These are phyloP conservation scores for Colletotrichum aenigma DNA, from an alignment of 2,329 filamentous ascomycete genomes.

Conservation along the genomic window DNA sequence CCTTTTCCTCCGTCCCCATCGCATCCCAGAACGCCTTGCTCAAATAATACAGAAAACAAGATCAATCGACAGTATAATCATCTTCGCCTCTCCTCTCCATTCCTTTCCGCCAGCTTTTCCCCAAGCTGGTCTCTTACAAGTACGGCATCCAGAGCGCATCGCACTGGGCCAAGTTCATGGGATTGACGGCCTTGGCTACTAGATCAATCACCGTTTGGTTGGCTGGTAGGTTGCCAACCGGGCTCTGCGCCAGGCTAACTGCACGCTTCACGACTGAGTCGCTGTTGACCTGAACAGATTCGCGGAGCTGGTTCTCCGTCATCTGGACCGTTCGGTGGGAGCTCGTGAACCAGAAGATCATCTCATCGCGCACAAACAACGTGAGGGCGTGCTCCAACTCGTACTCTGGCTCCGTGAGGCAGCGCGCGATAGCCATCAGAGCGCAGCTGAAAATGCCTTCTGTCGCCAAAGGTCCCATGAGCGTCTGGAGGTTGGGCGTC, in stretches of 20 bases:
- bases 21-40: conserved; percentile 16
- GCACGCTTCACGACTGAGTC: conserved; percentile 93
- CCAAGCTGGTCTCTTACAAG: conserved; percentile 56
- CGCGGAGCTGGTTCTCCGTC: conserved; percentile 70
- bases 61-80: neutral
- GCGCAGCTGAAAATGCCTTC: conserved; percentile 96
- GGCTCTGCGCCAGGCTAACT: conserved; percentile 78
- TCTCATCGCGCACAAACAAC: conserved; percentile 95
- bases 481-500: conserved; percentile 91
- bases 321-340: conserved; percentile 66
- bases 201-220: conserved; percentile 97
- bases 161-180: conserved; percentile 83
- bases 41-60: neutral
- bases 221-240: conserved; percentile 82
- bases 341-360: conserved; percentile 94
- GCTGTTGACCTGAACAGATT: conserved; percentile 83
- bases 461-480: conserved; percentile 94
- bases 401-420: conserved; percentile 84
- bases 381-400: conserved; percentile 95
- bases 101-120: neutral
- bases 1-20: neutral
- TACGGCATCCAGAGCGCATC: conserved; percentile 99
- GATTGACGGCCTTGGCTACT: conserved; percentile 91
- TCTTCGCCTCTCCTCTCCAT: neutral
- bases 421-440: conserved; percentile 95